Evolutionary conservation across 495 filamentous ascomycete species (phyloP).

Genomic region (Hypoxylon fragiforme): DNA sequence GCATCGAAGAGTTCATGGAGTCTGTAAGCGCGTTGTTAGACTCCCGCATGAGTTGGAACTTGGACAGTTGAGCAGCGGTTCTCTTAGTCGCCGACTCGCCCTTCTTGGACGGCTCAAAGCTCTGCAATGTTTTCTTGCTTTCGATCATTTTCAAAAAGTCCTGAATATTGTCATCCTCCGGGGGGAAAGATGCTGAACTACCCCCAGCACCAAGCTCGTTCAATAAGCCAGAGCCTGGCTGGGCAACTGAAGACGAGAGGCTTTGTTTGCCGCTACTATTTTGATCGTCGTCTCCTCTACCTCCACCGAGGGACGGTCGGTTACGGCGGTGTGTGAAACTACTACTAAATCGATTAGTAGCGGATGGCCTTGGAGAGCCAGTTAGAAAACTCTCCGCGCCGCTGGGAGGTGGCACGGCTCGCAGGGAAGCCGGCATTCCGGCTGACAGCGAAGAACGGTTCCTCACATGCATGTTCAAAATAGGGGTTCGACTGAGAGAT

Average conservation of each 20-base stretch:
- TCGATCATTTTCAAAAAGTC: slow-evolving; percentile 90
- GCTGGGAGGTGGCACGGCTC: slow-evolving; percentile 53
- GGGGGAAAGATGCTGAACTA: slow-evolving; percentile 78
- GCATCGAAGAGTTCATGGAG: slow-evolving; percentile 81
- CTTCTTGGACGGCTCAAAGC: slow-evolving; percentile 61
- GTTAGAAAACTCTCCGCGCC: slow-evolving; percentile 64
- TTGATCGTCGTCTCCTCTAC: slow-evolving; percentile 79
- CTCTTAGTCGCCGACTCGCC: slow-evolving; percentile 63
- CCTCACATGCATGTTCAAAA: slow-evolving; percentile 62
- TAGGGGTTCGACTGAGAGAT: slow-evolving; percentile 54
- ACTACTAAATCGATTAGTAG: slow-evolving; percentile 81
- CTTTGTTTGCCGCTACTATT: slow-evolving; percentile 86
- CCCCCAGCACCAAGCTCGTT: slow-evolving; percentile 69
- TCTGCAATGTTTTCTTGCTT: slow-evolving; percentile 74
- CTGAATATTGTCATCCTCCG: slow-evolving; percentile 88
- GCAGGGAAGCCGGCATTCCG: slow-evolving; percentile 66
- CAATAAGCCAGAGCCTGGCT: slow-evolving; percentile 83
- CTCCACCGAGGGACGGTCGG: slow-evolving; percentile 70
- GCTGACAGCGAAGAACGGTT: slow-evolving; percentile 68
- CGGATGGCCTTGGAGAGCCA: slow-evolving; percentile 71
- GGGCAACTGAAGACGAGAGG: slow-evolving; percentile 75
- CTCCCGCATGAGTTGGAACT: slow-evolving; percentile 83
- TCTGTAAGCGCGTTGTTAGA: slow-evolving; percentile 84
- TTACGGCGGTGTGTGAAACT: slow-evolving; percentile 68
- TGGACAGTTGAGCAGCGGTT: slow-evolving; percentile 70